Evolutionary conservation across 2,329 filamentous ascomycete genomes (phyloP), one percentile per base, ranked within the genome.

Genomic region (Balansia obtecta): DNA sequence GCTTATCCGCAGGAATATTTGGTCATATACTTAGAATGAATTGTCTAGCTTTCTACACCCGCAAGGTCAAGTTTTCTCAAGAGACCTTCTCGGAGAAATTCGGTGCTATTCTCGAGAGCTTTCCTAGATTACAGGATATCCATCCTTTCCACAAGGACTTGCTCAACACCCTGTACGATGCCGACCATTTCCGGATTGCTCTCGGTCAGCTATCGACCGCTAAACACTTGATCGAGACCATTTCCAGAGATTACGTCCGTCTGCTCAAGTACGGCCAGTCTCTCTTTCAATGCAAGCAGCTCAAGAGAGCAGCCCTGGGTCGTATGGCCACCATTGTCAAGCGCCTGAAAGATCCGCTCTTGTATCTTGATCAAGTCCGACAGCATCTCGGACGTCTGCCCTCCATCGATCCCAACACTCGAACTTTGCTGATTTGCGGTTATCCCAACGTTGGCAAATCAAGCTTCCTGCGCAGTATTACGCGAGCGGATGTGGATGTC

Each of bases 401-500:
- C 4, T 83, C 90, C n/a, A 98, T 98, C 67, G 94, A 98, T 67
- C 93, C 93, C 52, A 98, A 95, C 66, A 98, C 93, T 39, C 79
- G 93, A 60, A 98, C 93, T 1, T 81, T 98, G 43, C 77, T 98
- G 57, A 96, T 98, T 60, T 95, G 91, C 68, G 93, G 93, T 49
- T 97, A 97, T 68, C 93, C 93, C 60, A 98, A 98, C 62, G 89
- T 95, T 55, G 90, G 93, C 69, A 98, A 98, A 75, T 95, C 88
- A 50, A 95, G 88, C 59, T 98, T 98, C 75, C 71, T 98, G 64
- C 85, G 85, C 70, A 93, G 85, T 64, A 85, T 97, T 62, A 95
- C 89, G 46, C 80, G 90, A 59, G 93, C 93, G 56, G 93, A 98
- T 72, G 91, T 96, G 51, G 91, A 96, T 64, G 87, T 96, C 34